A percentile compares a stretch with the other conserved stretches of the same genome.
phyloP scores from a whole-genome alignment of 208 protist species.

The Crithidia sp. region DNA sequence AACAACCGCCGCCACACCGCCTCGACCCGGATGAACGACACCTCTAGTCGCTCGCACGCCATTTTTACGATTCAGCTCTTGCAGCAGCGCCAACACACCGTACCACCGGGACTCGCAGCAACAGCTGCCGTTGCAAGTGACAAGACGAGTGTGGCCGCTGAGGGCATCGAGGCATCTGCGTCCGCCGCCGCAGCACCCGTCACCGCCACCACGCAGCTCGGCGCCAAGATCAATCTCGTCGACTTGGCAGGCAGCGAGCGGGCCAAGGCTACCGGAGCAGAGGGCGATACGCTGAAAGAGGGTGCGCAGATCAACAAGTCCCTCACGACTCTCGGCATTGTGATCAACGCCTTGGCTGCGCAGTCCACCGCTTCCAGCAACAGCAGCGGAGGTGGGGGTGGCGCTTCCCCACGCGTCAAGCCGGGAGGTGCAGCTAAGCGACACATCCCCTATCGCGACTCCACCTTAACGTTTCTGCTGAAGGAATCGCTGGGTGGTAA shows the following conservation, averaged over 20 bases:
- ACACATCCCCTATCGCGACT: constrained; percentile 88
- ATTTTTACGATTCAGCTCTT: constrained; percentile 94
- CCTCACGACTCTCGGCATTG: constrained; percentile 88
- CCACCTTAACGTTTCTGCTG: constrained; percentile 86
- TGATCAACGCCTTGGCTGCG: constrained; percentile 91
- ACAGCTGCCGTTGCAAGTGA: neutral
- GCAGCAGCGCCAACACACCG: constrained; percentile 41
- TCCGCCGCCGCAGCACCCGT: constrained; percentile 23
- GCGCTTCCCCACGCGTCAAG: neutral
- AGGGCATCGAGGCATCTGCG: neutral
- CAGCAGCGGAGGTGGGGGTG: neutral
- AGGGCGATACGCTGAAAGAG: constrained; percentile 80
- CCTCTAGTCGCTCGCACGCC: constrained; percentile 95
- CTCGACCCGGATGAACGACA: constrained; percentile 95
- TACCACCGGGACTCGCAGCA: neutral
- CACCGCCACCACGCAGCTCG: constrained; percentile 51
- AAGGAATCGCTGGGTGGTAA: constrained; percentile 93
- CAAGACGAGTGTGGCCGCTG: neutral
- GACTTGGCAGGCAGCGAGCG: constrained; percentile 95
- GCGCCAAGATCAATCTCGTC: constrained; percentile 89
- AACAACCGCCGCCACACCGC: constrained; percentile 82
- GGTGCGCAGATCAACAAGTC: constrained; percentile 91
- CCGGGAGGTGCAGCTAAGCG: constrained; percentile 4
- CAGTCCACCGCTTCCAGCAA: constrained; percentile 24
- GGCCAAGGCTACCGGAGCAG: constrained; percentile 78